Evolutionary conservation across 139 green algal genomes (phyloP).

Genomic region (Volvox africanus): DNA sequence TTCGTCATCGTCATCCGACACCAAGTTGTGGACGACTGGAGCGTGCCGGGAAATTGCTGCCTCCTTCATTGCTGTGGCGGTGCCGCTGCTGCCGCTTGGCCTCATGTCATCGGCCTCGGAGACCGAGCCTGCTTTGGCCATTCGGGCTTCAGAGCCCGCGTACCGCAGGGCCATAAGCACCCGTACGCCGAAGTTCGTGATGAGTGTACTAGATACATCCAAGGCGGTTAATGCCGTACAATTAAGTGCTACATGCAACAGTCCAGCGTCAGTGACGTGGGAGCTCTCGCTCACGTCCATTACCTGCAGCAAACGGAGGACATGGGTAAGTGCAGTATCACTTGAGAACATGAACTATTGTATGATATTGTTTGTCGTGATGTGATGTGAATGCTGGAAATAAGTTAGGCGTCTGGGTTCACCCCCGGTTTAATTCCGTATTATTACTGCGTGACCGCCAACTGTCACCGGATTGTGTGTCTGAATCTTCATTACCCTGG

Average conservation of each 20-base stretch:
- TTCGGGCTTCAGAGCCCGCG: background rate
- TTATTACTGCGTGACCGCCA: too few species aligned
- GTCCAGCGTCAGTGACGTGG: conserved; percentile 24
- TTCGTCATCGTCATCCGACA: background rate
- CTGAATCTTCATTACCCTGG: too few species aligned
- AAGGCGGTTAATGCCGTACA: conserved; percentile 10
- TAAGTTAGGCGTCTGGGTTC: too few species aligned
- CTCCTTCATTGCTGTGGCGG: background rate
- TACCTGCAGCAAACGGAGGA: background rate
- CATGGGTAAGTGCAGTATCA: too few species aligned
- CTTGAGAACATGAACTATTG: too few species aligned
- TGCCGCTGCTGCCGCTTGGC: too few species aligned
- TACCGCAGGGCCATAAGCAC: background rate
- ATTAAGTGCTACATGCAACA: conserved; percentile 9
- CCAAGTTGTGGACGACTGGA: too few species aligned
- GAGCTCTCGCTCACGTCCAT: conserved; percentile 34
- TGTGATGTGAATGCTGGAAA: too few species aligned
- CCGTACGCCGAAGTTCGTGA: conserved; percentile 20
- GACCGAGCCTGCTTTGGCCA: too few species aligned
- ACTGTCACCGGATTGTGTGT: too few species aligned
- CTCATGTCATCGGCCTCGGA: background rate
- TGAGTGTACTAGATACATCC: background rate
- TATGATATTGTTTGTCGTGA: too few species aligned
- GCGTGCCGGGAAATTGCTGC: background rate
- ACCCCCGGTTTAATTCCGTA: too few species aligned